Conservation (phyloP, 2,329 filamentous ascomycete genomes). For the Colletotrichum noveboracense region DNA sequence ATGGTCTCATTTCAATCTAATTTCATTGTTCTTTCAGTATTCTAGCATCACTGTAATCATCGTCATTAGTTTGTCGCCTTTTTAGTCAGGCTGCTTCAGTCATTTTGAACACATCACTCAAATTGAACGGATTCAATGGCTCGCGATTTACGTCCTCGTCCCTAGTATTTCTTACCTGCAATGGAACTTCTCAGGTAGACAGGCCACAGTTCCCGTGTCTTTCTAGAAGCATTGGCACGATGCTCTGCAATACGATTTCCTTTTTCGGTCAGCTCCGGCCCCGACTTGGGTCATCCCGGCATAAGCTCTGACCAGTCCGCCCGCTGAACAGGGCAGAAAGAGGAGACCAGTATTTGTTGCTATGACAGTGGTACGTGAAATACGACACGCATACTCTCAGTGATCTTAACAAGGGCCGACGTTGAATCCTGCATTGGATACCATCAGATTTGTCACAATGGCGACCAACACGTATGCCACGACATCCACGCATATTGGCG, state of each 20-base stretch:
- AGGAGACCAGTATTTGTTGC: neutral
- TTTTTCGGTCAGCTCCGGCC: neutral
- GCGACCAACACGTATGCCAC: neutral
- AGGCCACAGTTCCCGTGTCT: neutral
- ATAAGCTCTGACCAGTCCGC: neutral
- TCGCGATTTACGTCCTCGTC: neutral
- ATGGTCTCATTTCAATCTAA: neutral
- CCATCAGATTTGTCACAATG: neutral
- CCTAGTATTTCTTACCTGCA: neutral
- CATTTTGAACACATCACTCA: neutral
- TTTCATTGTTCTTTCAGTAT: rapidly evolving
- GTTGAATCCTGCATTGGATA: rapidly evolving
- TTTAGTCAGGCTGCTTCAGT: neutral
- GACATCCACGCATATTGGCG: neutral
- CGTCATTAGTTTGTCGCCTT: rapidly evolving
- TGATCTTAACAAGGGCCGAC: neutral
- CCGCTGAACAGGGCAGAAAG: too few relatives aligned
- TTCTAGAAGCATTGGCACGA: neutral
- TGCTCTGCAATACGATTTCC: neutral
- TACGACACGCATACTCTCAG: neutral
- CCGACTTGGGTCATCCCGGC: neutral
- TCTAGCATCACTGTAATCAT: neutral
- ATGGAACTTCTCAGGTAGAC: neutral
- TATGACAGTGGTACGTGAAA: neutral
- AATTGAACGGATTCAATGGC: neutral